These are phyloP conservation scores for Fusarium sp. DNA, from an alignment of 2,329 filamentous ascomycete genomes.

Conservation along the genomic window DNA sequence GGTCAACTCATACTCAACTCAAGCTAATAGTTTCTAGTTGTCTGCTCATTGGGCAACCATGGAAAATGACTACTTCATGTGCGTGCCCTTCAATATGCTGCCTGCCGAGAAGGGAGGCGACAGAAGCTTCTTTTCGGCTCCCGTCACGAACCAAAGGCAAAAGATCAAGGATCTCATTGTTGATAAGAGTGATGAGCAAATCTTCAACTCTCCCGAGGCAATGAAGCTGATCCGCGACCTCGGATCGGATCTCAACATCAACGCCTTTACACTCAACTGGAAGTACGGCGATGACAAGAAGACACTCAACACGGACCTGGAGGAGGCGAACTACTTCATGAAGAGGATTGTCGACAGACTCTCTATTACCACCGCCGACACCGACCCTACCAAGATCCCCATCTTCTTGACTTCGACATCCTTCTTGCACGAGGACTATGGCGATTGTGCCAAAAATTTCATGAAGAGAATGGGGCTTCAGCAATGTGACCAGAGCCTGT, in stretches of 20 bases:
- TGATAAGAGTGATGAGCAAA: conserved; percentile 50
- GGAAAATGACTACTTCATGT: conserved; percentile 52
- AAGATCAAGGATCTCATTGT: conserved; percentile 55
- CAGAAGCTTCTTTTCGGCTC: conserved; percentile 33
- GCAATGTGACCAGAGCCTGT: conserved; percentile 50
- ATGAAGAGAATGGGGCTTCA: conserved; percentile 55
- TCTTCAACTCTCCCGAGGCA: conserved; percentile 50
- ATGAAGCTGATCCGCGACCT: conserved; percentile 55
- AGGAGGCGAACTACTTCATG: conserved; percentile 63
- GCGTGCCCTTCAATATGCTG: conserved; percentile 58
- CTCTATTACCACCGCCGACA: conserved; percentile 55
- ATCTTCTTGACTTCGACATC: conserved; percentile 60
- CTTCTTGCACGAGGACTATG: conserved; percentile 55
- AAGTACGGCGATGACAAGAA: conserved; percentile 49
- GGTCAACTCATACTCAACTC: rapidly evolving
- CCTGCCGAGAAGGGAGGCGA: conserved; percentile 47
- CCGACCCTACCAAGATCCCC: conserved; percentile 54
- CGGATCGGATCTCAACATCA: conserved; percentile 62
- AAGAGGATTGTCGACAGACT: conserved; percentile 55
- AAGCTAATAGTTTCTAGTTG: conserved; percentile 38
- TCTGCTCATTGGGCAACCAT: conserved; percentile 57
- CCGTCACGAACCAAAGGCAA: conserved; percentile 50
- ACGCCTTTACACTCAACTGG: conserved; percentile 60
- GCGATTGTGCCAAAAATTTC: conserved; percentile 54
- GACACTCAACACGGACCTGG: conserved; percentile 55